A percentile compares a stretch with the other conserved stretches of the same genome.
phyloP scores from a whole-genome alignment of 2,329 filamentous ascomycete genomes.

The Immersiporthe knoxdaviesiana region DNA sequence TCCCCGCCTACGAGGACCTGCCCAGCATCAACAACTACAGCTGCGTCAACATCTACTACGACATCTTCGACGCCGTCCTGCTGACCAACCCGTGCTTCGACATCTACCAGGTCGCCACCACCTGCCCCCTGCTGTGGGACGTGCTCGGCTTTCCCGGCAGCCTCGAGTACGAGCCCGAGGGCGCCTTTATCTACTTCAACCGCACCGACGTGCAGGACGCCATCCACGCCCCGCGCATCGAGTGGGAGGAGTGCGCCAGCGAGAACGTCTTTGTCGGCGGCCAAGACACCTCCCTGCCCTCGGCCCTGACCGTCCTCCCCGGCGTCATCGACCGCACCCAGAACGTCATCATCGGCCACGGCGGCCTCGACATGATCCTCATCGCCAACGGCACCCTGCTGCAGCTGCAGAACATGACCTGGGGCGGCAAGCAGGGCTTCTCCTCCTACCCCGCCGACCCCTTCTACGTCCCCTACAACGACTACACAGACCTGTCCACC shows the following conservation, averaged over 20 bases:
- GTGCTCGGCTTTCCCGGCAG: conserved; percentile 71
- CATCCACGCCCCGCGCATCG: conserved; percentile 37
- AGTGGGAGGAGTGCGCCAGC: conserved; percentile 61
- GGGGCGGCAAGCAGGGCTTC: conserved; percentile 71
- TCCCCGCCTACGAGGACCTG: conserved; percentile 49
- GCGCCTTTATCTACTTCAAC: conserved; percentile 70
- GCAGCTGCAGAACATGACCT: conserved; percentile 77
- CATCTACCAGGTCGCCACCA: conserved; percentile 72
- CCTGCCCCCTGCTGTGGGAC: conserved; percentile 72
- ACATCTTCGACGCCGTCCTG: conserved; percentile 57
- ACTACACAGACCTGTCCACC: conserved; percentile 43
- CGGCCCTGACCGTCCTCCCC: conserved; percentile 49
- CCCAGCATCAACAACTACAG: conserved; percentile 45
- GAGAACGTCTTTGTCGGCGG: conserved; percentile 43
- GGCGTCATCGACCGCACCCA: conserved; percentile 71
- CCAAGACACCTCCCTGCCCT: conserved; percentile 32
- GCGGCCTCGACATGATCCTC: conserved; percentile 67
- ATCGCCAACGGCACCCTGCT: conserved; percentile 68
- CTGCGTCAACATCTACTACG: conserved; percentile 61
- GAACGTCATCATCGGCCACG: conserved; percentile 72
- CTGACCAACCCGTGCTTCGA: conserved; percentile 78
- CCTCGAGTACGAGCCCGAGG: conserved; percentile 64
- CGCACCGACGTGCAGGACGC: conserved; percentile 66
- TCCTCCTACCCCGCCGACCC: conserved; percentile 57
- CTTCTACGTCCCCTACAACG: conserved; percentile 69